Percentiles rank a stretch among this genome's conserved stretches.
Evolutionary conservation across 768 basidiomycete genomes (phyloP).

Genomic region (Amanita subjunquillea): DNA sequence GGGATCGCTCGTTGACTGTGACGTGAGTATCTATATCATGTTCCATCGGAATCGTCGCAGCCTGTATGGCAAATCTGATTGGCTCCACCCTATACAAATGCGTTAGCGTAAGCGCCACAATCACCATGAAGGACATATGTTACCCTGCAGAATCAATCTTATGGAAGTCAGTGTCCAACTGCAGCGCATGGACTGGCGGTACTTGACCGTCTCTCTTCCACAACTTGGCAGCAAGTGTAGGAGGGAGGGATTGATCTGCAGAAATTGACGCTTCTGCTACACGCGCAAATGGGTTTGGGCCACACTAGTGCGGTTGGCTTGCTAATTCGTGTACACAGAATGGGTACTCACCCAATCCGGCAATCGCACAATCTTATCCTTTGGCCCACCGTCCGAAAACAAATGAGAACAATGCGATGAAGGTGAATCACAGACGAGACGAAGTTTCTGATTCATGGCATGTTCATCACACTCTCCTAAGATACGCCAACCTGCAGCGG

Average conservation of each 20-base stretch:
- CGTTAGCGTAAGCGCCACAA: not conserved
- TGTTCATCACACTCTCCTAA: constrained; percentile 21
- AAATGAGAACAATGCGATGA: constrained; percentile 18
- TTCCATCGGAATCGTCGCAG: constrained; percentile 13
- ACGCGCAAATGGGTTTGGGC: constrained; percentile 14
- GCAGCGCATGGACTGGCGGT: constrained; percentile 22
- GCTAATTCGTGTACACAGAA: not conserved
- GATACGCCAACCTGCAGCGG: constrained; percentile 30
- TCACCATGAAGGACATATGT: not conserved
- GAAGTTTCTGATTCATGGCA: constrained; percentile 20
- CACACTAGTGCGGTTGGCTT: constrained; percentile 6
- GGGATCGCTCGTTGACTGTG: constrained; percentile 5
- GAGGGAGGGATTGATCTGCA: constrained; percentile 25
- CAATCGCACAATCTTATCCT: constrained; percentile 22
- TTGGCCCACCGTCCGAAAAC: constrained; percentile 18
- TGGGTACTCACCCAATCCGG: constrained; percentile 18
- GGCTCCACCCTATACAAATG: not conserved
- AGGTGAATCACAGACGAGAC: constrained; percentile 21
- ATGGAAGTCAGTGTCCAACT: constrained; percentile 23
- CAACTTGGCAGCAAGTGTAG: constrained; percentile 12
- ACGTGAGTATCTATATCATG: constrained; percentile 11
- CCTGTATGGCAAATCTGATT: constrained; percentile 14
- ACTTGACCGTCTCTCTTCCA: constrained; percentile 14
- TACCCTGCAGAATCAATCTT: not conserved
- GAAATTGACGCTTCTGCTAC: constrained; percentile 23